These are phyloP conservation scores for Entophlyctis luteolus DNA, from an alignment of 192 early-diverging fungal genomes.

Conservation along the genomic window DNA sequence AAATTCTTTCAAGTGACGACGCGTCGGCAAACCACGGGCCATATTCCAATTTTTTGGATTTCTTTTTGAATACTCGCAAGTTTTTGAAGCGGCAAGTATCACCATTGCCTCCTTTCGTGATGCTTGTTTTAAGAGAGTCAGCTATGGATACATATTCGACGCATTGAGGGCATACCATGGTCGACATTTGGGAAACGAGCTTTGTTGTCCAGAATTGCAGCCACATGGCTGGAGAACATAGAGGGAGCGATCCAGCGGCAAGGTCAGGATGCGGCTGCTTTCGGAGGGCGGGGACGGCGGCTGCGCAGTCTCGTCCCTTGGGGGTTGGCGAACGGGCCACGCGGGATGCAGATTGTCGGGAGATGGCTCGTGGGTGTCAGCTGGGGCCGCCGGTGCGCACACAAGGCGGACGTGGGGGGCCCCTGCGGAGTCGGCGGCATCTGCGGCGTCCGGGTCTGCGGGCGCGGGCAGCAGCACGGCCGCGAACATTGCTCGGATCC, in stretches of 20 bases:
- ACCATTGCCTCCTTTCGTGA: constrained; percentile 3
- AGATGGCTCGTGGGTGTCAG: too few species aligned
- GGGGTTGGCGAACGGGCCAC: not conserved
- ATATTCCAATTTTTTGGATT: not conserved
- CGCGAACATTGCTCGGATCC: not conserved
- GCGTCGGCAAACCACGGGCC: not conserved
- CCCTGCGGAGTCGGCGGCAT: not conserved
- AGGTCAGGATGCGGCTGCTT: too few species aligned
- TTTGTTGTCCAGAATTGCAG: too few species aligned
- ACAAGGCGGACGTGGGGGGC: too few species aligned
- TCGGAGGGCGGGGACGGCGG: too few species aligned
- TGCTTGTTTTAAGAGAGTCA: too few species aligned
- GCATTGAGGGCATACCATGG: not conserved
- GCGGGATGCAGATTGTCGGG: too few species aligned
- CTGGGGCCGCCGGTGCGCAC: too few species aligned
- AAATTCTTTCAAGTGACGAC: too few species aligned
- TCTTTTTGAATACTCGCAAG: constrained; percentile 7
- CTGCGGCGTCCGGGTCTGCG: not conserved
- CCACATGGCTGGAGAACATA: too few species aligned
- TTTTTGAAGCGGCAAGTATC: constrained; percentile 10
- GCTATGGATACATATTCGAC: too few species aligned
- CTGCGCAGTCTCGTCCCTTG: not conserved
- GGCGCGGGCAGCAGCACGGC: not conserved
- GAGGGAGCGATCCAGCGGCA: too few species aligned
- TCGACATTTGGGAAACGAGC: not conserved